Evolutionary conservation across 2,329 filamentous ascomycete genomes (phyloP), one percentile per base, ranked within the genome.

Genomic region (Acrocalymma vagum): DNA sequence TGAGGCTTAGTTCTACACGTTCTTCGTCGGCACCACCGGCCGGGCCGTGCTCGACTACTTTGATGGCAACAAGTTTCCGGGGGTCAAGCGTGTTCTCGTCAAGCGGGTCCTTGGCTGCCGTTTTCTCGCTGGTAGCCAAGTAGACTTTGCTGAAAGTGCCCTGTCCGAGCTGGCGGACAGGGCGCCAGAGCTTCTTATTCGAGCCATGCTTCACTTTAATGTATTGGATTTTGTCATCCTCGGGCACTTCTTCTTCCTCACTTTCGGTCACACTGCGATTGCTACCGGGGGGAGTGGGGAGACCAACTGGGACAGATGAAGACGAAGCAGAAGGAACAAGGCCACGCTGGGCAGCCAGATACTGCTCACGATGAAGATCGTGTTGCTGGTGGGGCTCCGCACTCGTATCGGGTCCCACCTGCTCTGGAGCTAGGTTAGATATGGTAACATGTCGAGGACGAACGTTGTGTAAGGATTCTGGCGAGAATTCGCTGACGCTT

Each of bases 61-160:
- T 99, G 63, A 99, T 85, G 2, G 94, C 94, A 3, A 97, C 94
- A 10, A 99, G 76, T 36, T 88, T 89, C 61, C 86, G 88, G n/a
- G 85, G 84, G 49, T 88, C 77, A 31, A 83, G 77, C 45, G 65
- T 49, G 26, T 72, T 64, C 64, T 79, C 77, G 59, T 76, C 62
- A 63, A 68, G 71, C 49, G 63, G 72, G 63, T 55, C 65, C 51
- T 52, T 70, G 59, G 57, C 61, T 42, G 58, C 55, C 20, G 72
- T 71, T 26, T 83, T 80, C 63, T 95, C 84, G 59, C 88, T 90
- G 9, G 92, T 95, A 4, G 92, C 94, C 27, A 99, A 78, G 72
- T 95, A 87, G 14, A 99, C 94, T 61, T 89, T 89, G 67, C 92
- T 96, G 69, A 99, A 99, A 0, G 94, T 96, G 24, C 94, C 94